These are phyloP conservation scores for Botrytis hyacinthi DNA, from an alignment of 2,329 filamentous ascomycete genomes.

Conservation along the genomic window DNA sequence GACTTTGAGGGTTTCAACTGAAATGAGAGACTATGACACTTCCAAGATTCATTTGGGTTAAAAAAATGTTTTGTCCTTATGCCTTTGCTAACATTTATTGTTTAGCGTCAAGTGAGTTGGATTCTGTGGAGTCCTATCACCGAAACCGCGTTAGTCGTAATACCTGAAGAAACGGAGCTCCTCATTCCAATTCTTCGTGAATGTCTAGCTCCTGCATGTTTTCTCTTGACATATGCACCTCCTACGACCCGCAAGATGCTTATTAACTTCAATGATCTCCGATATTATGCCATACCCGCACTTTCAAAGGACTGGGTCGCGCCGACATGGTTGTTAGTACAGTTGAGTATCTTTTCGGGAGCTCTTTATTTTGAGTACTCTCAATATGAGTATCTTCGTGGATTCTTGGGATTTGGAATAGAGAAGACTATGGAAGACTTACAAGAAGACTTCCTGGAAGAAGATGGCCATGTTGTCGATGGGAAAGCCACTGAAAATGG, in stretches of 20 bases:
- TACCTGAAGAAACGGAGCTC: conserved; percentile 60
- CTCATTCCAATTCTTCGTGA: conserved; percentile 48
- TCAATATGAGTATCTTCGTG: conserved; percentile 45
- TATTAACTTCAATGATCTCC: conserved; percentile 51
- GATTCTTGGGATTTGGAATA: conserved; percentile 25
- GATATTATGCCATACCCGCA: conserved; percentile 52
- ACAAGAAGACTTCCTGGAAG: conserved; percentile 6
- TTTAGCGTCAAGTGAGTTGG: conserved; percentile 56
- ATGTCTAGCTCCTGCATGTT: conserved; percentile 31
- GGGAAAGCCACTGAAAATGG: background rate
- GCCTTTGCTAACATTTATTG: conserved; percentile 23
- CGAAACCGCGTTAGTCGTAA: conserved; percentile 54
- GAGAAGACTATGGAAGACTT: conserved; percentile 16
- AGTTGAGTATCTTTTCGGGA: conserved; percentile 60
- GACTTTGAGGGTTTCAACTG: background rate
- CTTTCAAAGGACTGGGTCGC: conserved; percentile 43
- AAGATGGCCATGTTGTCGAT: background rate
- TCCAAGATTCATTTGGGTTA: background rate
- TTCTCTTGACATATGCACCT: conserved; percentile 57
- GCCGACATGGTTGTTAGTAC: conserved; percentile 54
- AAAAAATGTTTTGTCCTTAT: no score
- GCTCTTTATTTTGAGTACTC: conserved; percentile 56
- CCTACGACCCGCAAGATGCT: conserved; percentile 60
- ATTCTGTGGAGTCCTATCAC: conserved; percentile 53
- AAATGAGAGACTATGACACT: background rate